Base-by-base conservation (phyloP, 495 filamentous ascomycete species). In the Aspergillus incahuasiensis region DNA sequence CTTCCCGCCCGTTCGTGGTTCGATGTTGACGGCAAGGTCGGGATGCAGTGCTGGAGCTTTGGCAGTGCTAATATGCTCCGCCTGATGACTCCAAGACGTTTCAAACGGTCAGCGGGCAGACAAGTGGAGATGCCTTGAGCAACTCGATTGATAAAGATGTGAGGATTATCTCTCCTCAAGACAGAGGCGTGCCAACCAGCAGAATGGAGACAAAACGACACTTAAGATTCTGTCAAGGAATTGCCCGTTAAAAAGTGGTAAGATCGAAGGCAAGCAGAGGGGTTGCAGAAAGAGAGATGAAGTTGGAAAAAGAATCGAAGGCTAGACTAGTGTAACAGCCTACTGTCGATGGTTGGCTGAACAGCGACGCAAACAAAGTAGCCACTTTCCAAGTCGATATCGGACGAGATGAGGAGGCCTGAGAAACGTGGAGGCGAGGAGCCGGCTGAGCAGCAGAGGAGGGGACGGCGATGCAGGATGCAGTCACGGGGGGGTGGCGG, bases 1-100 rank as follows among this genome's bases (percentile, higher is more conserved):
- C 67, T 67, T 69, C 67, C 60, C 64, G 62, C 64, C 67, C 64
- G 64, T 59, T 65, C 40, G 58, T 52, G 55, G 52, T 48, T 59
- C 64, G 52, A 60, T 59, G 28, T 41, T 22, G 46, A 48, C 22
- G 39, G 22, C 45, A 40, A 42, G 5, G 16, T 34, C 21, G 41
- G 45, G 22, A 0, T 52, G 34, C n/a, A n/a, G 20, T 30, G 22
- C 19, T 48, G 28, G 15, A 16, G 0, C 28, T 48, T 20, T 20
- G 24, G 25, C n/a, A n/a, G 38, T 19, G 11, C 13, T 4, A 52
- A 3, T n/a, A n/a, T 38, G 18, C 20, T 35, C n/a, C 20, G 2
- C 18, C 32, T 13, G 6, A 35, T 13, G 21, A 19, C 12, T 44
- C 11, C 1, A n/a, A 20, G 11, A 44, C 19, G 18, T 7, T 4